Conservation (phyloP, 1,139 yeast genomes). For the Taphrina wiesneri region DNA sequence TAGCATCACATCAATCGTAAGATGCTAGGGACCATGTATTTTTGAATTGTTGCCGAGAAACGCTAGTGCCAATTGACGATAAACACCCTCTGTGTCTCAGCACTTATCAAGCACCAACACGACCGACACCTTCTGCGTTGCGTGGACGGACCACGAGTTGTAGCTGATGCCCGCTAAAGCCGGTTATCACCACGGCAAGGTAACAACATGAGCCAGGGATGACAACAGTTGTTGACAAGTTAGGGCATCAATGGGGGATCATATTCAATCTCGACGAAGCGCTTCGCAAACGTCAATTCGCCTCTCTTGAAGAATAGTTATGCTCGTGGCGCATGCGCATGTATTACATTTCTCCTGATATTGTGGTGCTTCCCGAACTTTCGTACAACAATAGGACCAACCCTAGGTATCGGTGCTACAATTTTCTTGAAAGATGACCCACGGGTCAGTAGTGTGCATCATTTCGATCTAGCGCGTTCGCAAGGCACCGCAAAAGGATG, state of each 20-base stretch:
- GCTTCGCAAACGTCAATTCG: slow-evolving; percentile 8
- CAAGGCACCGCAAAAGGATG: slow-evolving; percentile 59
- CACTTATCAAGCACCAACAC: too few species aligned
- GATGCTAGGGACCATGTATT: too few species aligned
- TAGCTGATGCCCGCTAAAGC: slow-evolving; percentile 12
- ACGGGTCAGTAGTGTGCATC: slow-evolving; percentile 39
- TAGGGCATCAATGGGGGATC: slow-evolving; percentile 23
- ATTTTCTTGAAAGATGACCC: slow-evolving; percentile 22
- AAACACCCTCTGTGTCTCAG: too few species aligned
- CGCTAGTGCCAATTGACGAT: neutral
- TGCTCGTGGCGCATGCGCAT: slow-evolving; percentile 13
- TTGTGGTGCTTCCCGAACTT: slow-evolving; percentile 16
- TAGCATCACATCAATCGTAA: too few species aligned
- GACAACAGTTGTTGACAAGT: neutral
- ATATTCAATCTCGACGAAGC: slow-evolving; percentile 15
- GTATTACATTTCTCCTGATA: neutral
- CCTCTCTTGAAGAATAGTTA: slow-evolving; percentile 16
- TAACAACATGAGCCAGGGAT: neutral
- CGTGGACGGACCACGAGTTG: too few species aligned
- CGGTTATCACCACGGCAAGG: slow-evolving; percentile 28
- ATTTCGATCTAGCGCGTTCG: slow-evolving; percentile 57
- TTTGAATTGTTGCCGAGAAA: too few species aligned
- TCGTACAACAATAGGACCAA: slow-evolving; percentile 16
- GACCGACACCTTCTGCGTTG: too few species aligned
- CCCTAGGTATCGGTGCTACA: slow-evolving; percentile 1